Percentiles rank a stretch among this genome's conserved stretches.
These are phyloP conservation scores for Trametes cubensis DNA, from an alignment of 768 basidiomycete genomes.

Conservation along the genomic window DNA sequence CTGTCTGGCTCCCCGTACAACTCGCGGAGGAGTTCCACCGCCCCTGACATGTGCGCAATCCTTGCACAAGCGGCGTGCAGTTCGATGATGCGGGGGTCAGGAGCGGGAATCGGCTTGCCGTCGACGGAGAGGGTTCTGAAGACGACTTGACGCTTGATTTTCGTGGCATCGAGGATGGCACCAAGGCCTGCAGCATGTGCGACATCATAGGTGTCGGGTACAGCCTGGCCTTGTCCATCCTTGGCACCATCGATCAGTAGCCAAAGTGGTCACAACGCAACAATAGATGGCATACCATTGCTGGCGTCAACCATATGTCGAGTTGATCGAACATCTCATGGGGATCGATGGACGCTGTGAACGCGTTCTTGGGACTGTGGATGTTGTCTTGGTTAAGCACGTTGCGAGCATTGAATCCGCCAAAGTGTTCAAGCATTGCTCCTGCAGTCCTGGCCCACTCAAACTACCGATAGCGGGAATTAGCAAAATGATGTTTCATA, in stretches of 20 bases:
- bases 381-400: conserved; percentile 9
- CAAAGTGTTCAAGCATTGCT: conserved; percentile 6
- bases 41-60: conserved; percentile 20
- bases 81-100: conserved; percentile 5
- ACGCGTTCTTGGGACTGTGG: conserved; percentile 16
- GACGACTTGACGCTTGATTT: background rate
- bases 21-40: conserved; percentile 13
- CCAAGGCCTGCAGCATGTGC: background rate
- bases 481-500: background rate
- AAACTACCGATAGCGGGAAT: background rate
- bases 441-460: conserved; percentile 8
- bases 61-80: conserved; percentile 18
- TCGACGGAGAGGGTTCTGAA: background rate
- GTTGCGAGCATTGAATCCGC: conserved; percentile 8
- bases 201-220: conserved; percentile 2
- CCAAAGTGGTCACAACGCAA: background rate
- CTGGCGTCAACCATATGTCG: conserved; percentile 15
- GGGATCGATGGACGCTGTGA: conserved; percentile 4
- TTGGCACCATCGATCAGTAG: background rate
- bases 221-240: background rate
- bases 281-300: background rate
- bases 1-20: conserved; percentile 11
- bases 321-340: conserved; percentile 6
- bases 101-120: conserved; percentile 7
- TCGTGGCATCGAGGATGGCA: background rate